Evolutionary conservation across 768 basidiomycete genomes (phyloP), one percentile per base, ranked within the genome.

Genomic region (Podaxis sp.): DNA sequence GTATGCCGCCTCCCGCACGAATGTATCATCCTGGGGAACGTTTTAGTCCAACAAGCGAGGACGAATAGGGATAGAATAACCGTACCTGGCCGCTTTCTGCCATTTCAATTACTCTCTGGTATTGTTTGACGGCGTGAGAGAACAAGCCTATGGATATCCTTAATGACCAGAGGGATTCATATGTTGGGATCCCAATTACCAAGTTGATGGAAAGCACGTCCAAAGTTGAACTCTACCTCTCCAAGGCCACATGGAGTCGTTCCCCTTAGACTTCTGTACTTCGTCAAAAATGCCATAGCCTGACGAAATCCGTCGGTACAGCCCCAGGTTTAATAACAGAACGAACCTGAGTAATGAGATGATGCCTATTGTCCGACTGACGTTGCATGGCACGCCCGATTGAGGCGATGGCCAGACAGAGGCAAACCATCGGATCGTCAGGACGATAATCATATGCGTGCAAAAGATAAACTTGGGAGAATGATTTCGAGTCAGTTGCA

Each of bases 191-290:
- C 2, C 21, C 18, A 66, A 82, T 57, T 62, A 93, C 94, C 91
- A n/a, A 97, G 77, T 61, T 95, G 91, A 69, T 98, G 96, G 70
- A 97, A 98, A 1, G 87, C 84, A 50, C 96, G 80, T 0, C 89
- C 96, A 68, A 95, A 91, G 71, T 99, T 99, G 71, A 84, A 98
- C 61, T 99, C 93, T 3, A 96, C 88, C 71, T 98, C 95, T 28
- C 85, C 82, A 23, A 81, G 65, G 2, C 76, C 78, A 2, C 76
- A 71, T 2, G 72, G 70, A 51, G 76, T 75, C 1, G 65, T 72
- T 46, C 76, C 77, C 13, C 89, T 80, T 1, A 90, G 68, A n/a
- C 78, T 77, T 16, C 93, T 84, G 71, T 98, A 99, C 51, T 85
- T 82, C 0, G 87, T 81, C 25, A 98, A 72, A 71, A 95, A 97